Conservation (phyloP, 2,329 filamentous ascomycete genomes). For the Aciculosporium take region DNA sequence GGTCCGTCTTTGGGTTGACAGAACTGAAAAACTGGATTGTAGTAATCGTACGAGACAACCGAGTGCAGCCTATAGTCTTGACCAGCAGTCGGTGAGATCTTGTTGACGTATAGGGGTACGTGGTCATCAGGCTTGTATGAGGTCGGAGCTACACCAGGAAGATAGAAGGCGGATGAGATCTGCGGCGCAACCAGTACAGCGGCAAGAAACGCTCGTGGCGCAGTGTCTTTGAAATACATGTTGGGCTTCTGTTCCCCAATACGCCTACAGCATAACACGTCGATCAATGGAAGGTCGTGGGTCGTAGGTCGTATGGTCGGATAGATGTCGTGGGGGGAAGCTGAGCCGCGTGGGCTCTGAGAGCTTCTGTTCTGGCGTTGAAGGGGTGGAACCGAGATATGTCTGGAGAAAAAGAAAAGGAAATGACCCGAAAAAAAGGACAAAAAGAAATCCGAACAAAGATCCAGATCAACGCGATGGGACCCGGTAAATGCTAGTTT, state of each 20-base stretch:
- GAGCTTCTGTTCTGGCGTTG: background rate
- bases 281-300: background rate
- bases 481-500: background rate
- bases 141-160: slow-evolving; percentile 87
- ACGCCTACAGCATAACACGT: slow-evolving; percentile 2
- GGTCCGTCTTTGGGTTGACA: slow-evolving; percentile 68
- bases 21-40: slow-evolving; percentile 76
- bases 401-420: no score
- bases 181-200: slow-evolving; percentile 38
- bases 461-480: background rate
- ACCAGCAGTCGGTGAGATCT: slow-evolving; percentile 72
- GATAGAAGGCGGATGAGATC: slow-evolving; percentile 67
- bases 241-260: background rate
- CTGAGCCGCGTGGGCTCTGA: background rate
- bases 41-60: slow-evolving; percentile 95
- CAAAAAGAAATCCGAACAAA: background rate
- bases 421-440: no score
- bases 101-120: slow-evolving; percentile 86
- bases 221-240: slow-evolving; percentile 32
- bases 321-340: background rate
- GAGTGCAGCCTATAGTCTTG: slow-evolving; percentile 73
- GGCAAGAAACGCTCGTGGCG: slow-evolving; percentile 36
- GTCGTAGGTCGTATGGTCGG: background rate
- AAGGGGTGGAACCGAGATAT: background rate
- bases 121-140: slow-evolving; percentile 69